Conservation (phyloP, 1,139 yeast species). For the Yamadazyma diddensiae region DNA sequence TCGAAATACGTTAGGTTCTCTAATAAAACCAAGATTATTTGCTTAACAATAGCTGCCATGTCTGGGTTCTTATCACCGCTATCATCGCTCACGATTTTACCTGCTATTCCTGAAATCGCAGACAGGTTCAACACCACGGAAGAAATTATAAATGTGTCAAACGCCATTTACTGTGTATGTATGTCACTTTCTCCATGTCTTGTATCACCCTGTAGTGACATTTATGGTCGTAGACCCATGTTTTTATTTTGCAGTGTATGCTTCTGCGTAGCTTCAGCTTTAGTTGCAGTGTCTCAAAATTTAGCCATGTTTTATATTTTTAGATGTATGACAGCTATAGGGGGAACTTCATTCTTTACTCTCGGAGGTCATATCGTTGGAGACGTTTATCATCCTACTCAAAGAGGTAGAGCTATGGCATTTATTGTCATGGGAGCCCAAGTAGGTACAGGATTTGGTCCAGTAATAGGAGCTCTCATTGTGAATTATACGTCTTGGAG, state of each 20-base stretch:
- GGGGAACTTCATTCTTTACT: slow-evolving; percentile 51
- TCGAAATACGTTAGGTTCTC: slow-evolving; percentile 7
- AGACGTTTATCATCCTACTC: slow-evolving; percentile 44
- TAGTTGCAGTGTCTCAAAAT: slow-evolving; percentile 45
- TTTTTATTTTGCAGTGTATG: slow-evolving; percentile 35
- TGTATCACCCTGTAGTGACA: slow-evolving; percentile 45
- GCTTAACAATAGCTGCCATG: slow-evolving; percentile 13
- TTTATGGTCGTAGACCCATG: slow-evolving; percentile 46
- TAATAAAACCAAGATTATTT: slow-evolving; percentile 5
- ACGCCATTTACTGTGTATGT: slow-evolving; percentile 46
- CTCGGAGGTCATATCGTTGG: slow-evolving; percentile 46
- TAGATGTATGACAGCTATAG: slow-evolving; percentile 44
- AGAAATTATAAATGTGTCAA: slow-evolving; percentile 44
- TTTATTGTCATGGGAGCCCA: slow-evolving; percentile 43
- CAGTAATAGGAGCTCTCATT: slow-evolving; percentile 44
- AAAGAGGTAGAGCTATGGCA: slow-evolving; percentile 48
- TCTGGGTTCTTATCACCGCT: slow-evolving; percentile 40
- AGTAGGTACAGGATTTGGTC: slow-evolving; percentile 48
- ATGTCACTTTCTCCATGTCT: slow-evolving; percentile 52
- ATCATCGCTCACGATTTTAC: slow-evolving; percentile 41
- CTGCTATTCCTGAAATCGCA: slow-evolving; percentile 51
- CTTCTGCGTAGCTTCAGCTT: slow-evolving; percentile 30
- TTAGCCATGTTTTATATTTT: slow-evolving; percentile 50
- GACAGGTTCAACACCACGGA: slow-evolving; percentile 41
- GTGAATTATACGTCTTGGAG: slow-evolving; percentile 52